Evolutionary conservation across 345 rosid genomes (phyloP), one percentile per base, ranked within the genome.

Genomic region (Theobroma cacao): DNA sequence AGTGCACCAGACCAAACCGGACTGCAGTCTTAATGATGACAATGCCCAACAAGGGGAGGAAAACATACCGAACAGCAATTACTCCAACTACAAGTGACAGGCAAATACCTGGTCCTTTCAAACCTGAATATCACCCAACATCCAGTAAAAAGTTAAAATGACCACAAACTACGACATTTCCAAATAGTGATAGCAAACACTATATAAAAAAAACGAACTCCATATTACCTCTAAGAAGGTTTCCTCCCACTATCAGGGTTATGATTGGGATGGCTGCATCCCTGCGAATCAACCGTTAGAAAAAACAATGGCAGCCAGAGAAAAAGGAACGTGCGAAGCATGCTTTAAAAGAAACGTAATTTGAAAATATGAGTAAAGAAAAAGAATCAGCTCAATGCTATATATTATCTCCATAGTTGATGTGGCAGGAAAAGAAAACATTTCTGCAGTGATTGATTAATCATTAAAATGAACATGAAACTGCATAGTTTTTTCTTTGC

Each of bases 261-360:
- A 90, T 74, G 47, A 86, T 79, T 58, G 97, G 97, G 79, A 92
- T 88, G 26, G 97, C 82, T 69, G 86, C 97, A 31, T 92, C 87
- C 78, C 97, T 92, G 82, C 26, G 38, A 69, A 28, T 69, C 24
- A 47, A 28, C 28, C 1, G 40, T 69, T 69, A 15, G 1, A 24
- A 15, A 28, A 69, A 48, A 1, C 1, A 7, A 14, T n/a, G 8
- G 22, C n/a, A 18, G 56, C 24, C 22, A 52, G 24, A 52, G 24
- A 18, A 20, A 36, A 36, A 52, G 56, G 9, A 52, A 52, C 24
- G 3, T 15, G 12, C 9, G 4, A 60, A 60, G 55, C 55, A 50
- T 50, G 6, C 28, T n/a, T 55, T 22, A 9, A n/a, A 55, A 55
- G 3, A 78, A 12, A 41, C 12, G 3, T 66, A 10, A 22, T 66